Conservation (phyloP, 2,329 filamentous ascomycete species). For the Akanthomyces dipterigenus region DNA sequence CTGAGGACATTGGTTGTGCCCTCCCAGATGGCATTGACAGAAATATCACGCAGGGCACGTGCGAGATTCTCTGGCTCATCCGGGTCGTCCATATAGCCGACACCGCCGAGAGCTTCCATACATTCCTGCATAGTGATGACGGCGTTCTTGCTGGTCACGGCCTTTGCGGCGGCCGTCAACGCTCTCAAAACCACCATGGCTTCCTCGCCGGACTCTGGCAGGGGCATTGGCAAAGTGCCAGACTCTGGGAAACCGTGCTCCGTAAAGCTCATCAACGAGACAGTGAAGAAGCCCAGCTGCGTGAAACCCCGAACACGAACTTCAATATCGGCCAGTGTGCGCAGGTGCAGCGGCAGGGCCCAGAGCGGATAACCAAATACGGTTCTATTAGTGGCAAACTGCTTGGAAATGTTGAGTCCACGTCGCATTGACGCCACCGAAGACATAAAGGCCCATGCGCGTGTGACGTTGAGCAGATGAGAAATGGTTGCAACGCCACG, state of each 20-base stretch:
- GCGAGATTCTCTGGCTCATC: constrained; percentile 14
- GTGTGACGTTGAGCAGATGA: constrained; percentile 14
- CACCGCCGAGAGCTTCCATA: constrained; percentile 14
- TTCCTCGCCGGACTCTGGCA: constrained; percentile 2
- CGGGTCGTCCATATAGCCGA: constrained; percentile 15
- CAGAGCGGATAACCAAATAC: constrained; percentile 12
- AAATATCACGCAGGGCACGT: constrained; percentile 10
- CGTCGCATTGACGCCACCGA: constrained; percentile 11
- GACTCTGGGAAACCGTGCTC: constrained; percentile 6
- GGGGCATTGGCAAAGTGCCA: neutral
- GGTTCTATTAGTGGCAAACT: constrained; percentile 6
- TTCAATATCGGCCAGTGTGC: constrained; percentile 13
- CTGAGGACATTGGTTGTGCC: constrained; percentile 15
- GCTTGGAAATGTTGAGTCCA: constrained; percentile 6
- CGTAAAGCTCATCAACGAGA: constrained; percentile 13
- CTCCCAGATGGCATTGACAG: constrained; percentile 15
- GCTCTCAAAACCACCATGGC: constrained; percentile 11
- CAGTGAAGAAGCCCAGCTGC: constrained; percentile 12
- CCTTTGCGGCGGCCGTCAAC: constrained; percentile 11
- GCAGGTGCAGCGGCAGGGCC: constrained; percentile 14
- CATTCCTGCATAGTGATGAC: constrained; percentile 13
- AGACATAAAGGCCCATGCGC: constrained; percentile 10
- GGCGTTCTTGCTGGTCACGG: constrained; percentile 12
- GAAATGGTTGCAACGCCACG: constrained; percentile 14
- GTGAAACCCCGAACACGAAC: constrained; percentile 9